Percentiles rank a stretch among this genome's conserved stretches.
Evolutionary conservation across 306 rosid species (phyloP).

Genomic region (Abrus precatorius): DNA sequence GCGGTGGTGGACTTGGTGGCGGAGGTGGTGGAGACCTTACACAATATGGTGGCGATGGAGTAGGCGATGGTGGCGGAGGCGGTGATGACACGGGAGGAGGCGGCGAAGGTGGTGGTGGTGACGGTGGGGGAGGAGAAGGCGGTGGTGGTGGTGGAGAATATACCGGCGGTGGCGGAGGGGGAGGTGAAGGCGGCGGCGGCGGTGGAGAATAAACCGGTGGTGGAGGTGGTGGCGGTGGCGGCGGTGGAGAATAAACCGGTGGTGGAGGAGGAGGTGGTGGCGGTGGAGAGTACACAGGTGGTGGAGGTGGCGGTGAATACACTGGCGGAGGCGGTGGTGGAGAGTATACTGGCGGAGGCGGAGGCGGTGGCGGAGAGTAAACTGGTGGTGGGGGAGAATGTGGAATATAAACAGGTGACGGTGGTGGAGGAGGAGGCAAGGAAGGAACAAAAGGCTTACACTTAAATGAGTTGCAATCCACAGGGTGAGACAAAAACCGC

Average conservation of each 20-base stretch:
- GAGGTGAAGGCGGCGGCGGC: background rate
- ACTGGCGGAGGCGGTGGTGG: conserved; percentile 57
- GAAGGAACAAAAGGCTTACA: conserved; percentile 64
- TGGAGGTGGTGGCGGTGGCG: background rate
- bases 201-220: conserved; percentile 47
- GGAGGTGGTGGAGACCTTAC: conserved; percentile 47
- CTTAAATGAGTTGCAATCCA: conserved; percentile 73
- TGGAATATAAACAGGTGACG: background rate
- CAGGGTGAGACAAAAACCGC: conserved; percentile 74
- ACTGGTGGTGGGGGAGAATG: conserved; percentile 46
- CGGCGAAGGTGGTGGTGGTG: conserved; percentile 43
- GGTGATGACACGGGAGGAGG: conserved; percentile 24
- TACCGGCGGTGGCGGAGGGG: conserved; percentile 33
- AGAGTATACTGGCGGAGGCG: conserved; percentile 32
- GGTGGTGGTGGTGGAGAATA: conserved; percentile 42
- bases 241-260: conserved; percentile 45
- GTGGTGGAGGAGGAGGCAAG: conserved; percentile 40
- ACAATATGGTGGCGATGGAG: conserved; percentile 53
- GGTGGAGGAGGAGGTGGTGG: conserved; percentile 39
- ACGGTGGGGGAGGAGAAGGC: conserved; percentile 46
- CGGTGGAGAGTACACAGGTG: conserved; percentile 39
- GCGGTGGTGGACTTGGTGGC: conserved; percentile 46
- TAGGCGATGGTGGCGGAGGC: conserved; percentile 48
- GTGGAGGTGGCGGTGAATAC: conserved; percentile 46
- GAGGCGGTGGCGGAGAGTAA: background rate